These are phyloP conservation scores for Neofusicoccum ribis DNA, from an alignment of 2,329 filamentous ascomycete species.

Conservation along the genomic window DNA sequence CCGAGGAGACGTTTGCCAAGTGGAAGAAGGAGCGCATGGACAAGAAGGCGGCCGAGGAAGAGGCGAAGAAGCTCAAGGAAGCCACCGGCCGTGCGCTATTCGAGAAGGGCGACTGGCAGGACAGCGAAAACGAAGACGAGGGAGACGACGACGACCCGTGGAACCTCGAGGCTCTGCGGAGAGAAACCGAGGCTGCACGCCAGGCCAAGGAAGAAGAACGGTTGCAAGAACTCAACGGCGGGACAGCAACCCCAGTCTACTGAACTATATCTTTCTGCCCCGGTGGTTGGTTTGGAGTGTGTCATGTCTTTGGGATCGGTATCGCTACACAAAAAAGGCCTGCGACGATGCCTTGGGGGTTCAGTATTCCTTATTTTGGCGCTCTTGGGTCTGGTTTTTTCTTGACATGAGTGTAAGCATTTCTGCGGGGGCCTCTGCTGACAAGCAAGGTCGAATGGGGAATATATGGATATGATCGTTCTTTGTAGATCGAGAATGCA, in stretches of 20 bases:
- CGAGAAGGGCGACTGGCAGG: conserved; percentile 92
- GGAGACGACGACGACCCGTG: conserved; percentile 66
- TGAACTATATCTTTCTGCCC: not conserved
- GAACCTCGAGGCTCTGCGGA: conserved; percentile 80
- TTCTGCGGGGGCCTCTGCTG: conserved; percentile 2
- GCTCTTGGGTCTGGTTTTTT: too few relatives aligned
- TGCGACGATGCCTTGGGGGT: conserved; percentile 5
- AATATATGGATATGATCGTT: not conserved
- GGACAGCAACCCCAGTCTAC: not conserved
- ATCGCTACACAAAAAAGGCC: conserved; percentile 11
- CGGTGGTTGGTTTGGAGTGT: not conserved
- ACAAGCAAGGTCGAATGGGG: conserved; percentile 3
- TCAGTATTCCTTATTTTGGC: conserved; percentile 4
- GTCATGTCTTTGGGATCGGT: conserved; percentile 2
- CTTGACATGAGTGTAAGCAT: not conserved
- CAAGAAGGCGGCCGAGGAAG: conserved; percentile 94
- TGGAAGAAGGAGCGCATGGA: conserved; percentile 95
- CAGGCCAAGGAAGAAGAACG: conserved; percentile 77
- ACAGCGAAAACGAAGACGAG: conserved; percentile 61
- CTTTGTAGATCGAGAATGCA: not conserved
- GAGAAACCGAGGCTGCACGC: conserved; percentile 78
- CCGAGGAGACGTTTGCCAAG: conserved; percentile 85
- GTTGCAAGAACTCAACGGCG: conserved; percentile 32
- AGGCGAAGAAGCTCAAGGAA: conserved; percentile 88
- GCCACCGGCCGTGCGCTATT: conserved; percentile 94